Conservation (phyloP, 768 basidiomycete genomes). For the Pulveroboletus sp. region DNA sequence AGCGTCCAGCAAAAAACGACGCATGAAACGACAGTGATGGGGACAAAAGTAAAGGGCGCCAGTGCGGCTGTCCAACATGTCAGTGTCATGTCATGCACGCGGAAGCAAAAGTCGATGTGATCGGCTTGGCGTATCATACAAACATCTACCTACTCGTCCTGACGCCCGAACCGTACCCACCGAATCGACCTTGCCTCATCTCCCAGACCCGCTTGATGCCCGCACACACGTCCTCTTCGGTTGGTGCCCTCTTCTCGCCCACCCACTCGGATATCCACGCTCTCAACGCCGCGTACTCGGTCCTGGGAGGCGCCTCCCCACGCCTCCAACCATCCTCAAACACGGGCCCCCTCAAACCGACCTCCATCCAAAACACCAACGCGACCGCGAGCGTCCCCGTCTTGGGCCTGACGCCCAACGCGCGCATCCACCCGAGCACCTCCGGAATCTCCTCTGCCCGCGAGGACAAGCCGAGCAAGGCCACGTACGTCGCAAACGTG, state of each 20-base stretch:
- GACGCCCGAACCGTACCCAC: conserved; percentile 13
- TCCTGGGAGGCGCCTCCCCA: conserved; percentile 5
- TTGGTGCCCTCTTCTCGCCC: conserved; percentile 43
- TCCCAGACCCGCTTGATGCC: conserved; percentile 24
- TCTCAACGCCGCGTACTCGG: conserved; percentile 26
- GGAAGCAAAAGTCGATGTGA: no score
- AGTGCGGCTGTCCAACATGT: no score
- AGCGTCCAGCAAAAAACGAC: no score
- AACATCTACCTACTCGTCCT: no score
- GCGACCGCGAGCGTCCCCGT: conserved; percentile 53
- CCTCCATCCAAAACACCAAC: conserved; percentile 70
- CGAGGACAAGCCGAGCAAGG: conserved; percentile 50
- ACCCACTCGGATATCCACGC: conserved; percentile 60
- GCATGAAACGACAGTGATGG: no score
- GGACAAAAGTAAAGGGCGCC: no score
- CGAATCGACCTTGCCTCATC: conserved; percentile 26
- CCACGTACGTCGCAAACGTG: conserved; percentile 57
- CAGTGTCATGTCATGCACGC: no score
- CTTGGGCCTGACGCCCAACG: conserved; percentile 50
- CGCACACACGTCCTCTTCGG: conserved; percentile 34
- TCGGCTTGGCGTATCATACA: no score
- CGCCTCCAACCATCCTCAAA: conserved; percentile 41
- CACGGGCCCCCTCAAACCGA: conserved; percentile 56
- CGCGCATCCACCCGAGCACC: conserved; percentile 71
- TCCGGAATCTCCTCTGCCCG: conserved; percentile 60